Percentiles rank a stretch among this genome's conserved stretches.
These are phyloP conservation scores for Myrica gale DNA, from an alignment of 306 rosid species.

Conservation along the genomic window DNA sequence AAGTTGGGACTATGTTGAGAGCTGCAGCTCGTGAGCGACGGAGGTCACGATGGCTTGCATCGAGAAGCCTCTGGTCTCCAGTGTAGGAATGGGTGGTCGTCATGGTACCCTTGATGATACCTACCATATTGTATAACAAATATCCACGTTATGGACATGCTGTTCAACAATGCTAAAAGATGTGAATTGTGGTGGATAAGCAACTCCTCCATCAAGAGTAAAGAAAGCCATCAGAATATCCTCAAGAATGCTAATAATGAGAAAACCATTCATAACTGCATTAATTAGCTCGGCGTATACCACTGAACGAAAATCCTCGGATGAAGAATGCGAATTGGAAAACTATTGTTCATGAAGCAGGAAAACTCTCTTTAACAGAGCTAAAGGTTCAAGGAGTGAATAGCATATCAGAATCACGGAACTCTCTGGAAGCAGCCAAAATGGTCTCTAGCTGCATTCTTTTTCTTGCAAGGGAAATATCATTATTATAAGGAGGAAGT, in stretches of 20 bases:
- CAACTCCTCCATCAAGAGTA: background rate
- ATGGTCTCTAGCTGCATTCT: no score
- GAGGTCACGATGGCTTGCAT: slow-evolving; percentile 97
- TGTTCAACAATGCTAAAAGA: background rate
- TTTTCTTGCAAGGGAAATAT: no score
- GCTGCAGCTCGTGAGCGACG: slow-evolving; percentile 97
- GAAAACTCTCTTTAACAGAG: background rate
- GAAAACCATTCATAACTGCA: background rate
- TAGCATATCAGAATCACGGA: no score
- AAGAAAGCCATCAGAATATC: background rate
- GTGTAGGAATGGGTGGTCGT: slow-evolving; percentile 98
- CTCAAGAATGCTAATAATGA: background rate
- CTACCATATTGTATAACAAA: slow-evolving; percentile 23
- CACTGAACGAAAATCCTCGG: background rate
- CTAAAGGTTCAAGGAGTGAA: background rate
- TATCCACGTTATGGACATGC: slow-evolving; percentile 1
- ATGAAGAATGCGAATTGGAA: background rate
- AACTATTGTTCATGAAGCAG: background rate
- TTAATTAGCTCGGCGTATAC: background rate
- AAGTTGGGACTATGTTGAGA: slow-evolving; percentile 91
- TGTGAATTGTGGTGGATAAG: background rate
- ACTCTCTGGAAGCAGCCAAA: no score
- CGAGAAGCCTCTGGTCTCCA: slow-evolving; percentile 96
- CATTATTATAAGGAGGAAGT: background rate
- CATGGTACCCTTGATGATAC: slow-evolving; percentile 97